phyloP scores from a whole-genome alignment of 768 basidiomycete species.

The Amanita thiersii region DNA sequence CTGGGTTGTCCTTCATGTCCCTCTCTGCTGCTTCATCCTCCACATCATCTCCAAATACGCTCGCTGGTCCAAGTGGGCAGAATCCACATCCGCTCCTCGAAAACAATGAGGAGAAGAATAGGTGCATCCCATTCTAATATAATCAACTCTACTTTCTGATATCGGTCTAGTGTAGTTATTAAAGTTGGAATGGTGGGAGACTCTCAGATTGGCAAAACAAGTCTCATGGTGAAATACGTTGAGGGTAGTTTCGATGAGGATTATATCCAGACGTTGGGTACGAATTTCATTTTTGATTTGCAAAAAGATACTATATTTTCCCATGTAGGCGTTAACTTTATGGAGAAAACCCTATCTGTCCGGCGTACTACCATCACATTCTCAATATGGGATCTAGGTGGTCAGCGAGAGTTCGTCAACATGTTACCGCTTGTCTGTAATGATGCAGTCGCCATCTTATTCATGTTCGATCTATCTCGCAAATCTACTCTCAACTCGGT shows the following conservation, averaged over 20 bases:
- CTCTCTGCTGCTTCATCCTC: conserved; percentile 37
- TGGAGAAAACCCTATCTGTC: conserved; percentile 99
- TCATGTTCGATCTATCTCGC: conserved; percentile 99
- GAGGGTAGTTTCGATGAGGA: conserved; percentile 99
- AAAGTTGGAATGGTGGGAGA: conserved; percentile 99
- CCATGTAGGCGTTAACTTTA: conserved; percentile 85
- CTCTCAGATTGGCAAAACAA: conserved; percentile 98
- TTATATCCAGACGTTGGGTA: conserved; percentile 98
- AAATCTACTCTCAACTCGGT: conserved; percentile 97
- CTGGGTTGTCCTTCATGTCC: conserved; percentile 32
- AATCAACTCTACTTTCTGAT: conserved; percentile 3
- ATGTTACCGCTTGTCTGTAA: conserved; percentile 98
- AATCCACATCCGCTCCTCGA: conserved; percentile 40
- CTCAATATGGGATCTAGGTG: conserved; percentile 98
- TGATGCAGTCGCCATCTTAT: conserved; percentile 98
- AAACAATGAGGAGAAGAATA: conserved; percentile 73
- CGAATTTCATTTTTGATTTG: conserved; percentile 15
- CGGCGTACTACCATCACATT: conserved; percentile 98
- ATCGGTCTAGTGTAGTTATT: conserved; percentile 68
- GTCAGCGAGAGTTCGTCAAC: conserved; percentile 97
- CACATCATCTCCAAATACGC: conserved; percentile 33
- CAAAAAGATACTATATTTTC: conserved; percentile 5
- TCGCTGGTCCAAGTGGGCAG: conserved; percentile 45
- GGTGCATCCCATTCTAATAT: conserved; percentile 24
- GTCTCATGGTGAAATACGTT: conserved; percentile 99